phyloP scores from a whole-genome alignment of 1,284 basidiomycete species.

The Quambalaria eucalypti region DNA sequence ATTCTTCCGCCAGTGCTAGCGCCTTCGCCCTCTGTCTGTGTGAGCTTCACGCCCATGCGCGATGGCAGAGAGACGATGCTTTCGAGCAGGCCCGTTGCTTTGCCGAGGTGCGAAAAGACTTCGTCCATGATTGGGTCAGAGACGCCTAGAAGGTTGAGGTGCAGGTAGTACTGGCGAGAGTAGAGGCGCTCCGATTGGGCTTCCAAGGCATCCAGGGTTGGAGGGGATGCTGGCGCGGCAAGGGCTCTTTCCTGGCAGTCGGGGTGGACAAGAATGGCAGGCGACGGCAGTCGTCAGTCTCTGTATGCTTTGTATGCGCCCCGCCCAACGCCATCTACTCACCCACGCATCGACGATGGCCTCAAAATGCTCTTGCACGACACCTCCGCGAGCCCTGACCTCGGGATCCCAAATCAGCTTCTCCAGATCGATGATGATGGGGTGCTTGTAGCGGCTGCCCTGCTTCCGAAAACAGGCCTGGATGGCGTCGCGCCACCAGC shows the following conservation, averaged over 20 bases:
- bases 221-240: conserved; percentile 27
- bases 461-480: conserved; percentile 21
- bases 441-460: conserved; percentile 22
- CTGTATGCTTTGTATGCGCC: too few species aligned
- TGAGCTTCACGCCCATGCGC: conserved; percentile 7
- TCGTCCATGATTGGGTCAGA: conserved; percentile 24
- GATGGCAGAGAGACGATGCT: conserved; percentile 21
- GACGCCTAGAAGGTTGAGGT: conserved; percentile 32
- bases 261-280: not conserved
- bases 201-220: conserved; percentile 32
- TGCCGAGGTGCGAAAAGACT: conserved; percentile 43
- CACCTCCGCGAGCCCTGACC: conserved; percentile 22
- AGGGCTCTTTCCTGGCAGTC: conserved; percentile 28
- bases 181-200: conserved; percentile 35
- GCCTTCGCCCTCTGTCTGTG: not conserved
- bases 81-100: conserved; percentile 31
- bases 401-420: conserved; percentile 37
- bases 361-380: conserved; percentile 43
- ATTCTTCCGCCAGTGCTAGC: conserved; percentile 2
- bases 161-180: conserved; percentile 34
- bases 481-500: conserved; percentile 45
- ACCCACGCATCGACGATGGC: conserved; percentile 37
- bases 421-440: conserved; percentile 32
- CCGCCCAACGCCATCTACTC: too few species aligned
- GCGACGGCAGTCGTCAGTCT: too few species aligned